These are phyloP conservation scores for Aspergillus mulundensis DNA, from an alignment of 495 filamentous ascomycete species.

Conservation along the genomic window DNA sequence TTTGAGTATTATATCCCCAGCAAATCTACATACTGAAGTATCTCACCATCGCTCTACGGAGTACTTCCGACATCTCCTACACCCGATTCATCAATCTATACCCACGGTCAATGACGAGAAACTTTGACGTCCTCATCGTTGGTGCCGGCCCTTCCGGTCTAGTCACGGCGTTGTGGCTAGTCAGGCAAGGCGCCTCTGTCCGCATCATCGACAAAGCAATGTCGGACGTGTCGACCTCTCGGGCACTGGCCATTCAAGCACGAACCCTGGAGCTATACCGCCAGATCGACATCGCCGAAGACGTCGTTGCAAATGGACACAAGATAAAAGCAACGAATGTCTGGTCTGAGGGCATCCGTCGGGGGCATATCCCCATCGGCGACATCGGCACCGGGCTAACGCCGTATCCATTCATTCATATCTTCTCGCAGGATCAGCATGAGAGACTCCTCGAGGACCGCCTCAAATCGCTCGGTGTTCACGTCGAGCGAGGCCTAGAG, in stretches of 20 bases:
- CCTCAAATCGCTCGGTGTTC: slow-evolving; percentile 27
- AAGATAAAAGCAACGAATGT: slow-evolving; percentile 33
- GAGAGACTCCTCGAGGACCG: slow-evolving; percentile 33
- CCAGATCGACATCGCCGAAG: slow-evolving; percentile 34
- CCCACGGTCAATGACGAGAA: slow-evolving; percentile 9
- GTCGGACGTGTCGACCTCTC: slow-evolving; percentile 27
- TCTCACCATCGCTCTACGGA: not conserved
- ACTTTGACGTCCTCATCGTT: slow-evolving; percentile 34
- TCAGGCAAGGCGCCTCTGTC: slow-evolving; percentile 28
- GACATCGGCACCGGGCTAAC: slow-evolving; percentile 28
- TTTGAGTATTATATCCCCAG: not conserved
- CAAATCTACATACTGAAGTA: not conserved
- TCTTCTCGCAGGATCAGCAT: slow-evolving; percentile 31
- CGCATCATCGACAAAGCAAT: slow-evolving; percentile 35
- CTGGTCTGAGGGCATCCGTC: slow-evolving; percentile 27
- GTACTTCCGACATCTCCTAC: not conserved
- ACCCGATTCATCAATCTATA: not conserved
- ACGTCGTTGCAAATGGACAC: slow-evolving; percentile 27
- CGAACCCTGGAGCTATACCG: slow-evolving; percentile 42
- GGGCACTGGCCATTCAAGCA: slow-evolving; percentile 37
- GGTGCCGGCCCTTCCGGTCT: slow-evolving; percentile 44
- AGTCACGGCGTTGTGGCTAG: slow-evolving; percentile 37
- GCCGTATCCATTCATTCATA: slow-evolving; percentile 33
- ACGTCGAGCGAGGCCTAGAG: slow-evolving; percentile 28
- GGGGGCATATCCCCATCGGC: slow-evolving; percentile 20